These are phyloP conservation scores for Isoetes taiwanensis DNA, from an alignment of 75 land plant genomes.

Conservation along the genomic window DNA sequence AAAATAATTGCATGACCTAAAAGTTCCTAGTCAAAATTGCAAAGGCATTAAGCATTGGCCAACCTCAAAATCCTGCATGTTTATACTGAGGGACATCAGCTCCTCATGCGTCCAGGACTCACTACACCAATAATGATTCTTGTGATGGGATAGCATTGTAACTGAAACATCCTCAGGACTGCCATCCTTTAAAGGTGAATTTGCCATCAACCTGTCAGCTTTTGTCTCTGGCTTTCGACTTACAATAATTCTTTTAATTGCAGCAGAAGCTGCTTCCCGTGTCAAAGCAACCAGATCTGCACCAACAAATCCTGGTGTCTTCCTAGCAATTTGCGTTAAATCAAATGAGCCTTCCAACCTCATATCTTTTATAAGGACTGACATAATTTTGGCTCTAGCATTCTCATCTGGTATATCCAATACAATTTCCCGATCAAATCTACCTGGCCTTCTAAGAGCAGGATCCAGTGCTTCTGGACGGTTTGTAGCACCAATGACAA, in stretches of 20 bases:
- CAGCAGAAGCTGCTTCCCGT: constrained; percentile 66
- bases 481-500: constrained; percentile 98
- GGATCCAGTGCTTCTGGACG: constrained; percentile 92
- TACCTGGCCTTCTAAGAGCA: constrained; percentile 81
- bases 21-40: not conserved
- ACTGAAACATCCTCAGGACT: not conserved
- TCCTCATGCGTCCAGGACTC: constrained; percentile 64
- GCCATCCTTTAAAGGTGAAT: not conserved
- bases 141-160: constrained; percentile 1
- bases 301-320: constrained; percentile 94
- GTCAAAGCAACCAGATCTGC: constrained; percentile 72
- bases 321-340: constrained; percentile 56
- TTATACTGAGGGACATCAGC: constrained; percentile 59
- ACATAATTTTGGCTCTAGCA: constrained; percentile 63
- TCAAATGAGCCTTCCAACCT: constrained; percentile 78
- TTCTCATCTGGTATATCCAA: constrained; percentile 86
- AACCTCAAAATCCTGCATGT: constrained; percentile 96
- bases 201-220: not conserved
- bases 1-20: not conserved
- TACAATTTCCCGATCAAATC: constrained; percentile 78
- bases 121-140: constrained; percentile 44
- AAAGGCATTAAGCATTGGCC: not conserved
- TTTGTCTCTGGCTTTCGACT: constrained; percentile 19
- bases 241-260: constrained; percentile 61
- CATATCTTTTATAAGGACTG: constrained; percentile 47